These are phyloP conservation scores for Noccaea caerulescens DNA, from an alignment of 345 rosid species.

Conservation along the genomic window DNA sequence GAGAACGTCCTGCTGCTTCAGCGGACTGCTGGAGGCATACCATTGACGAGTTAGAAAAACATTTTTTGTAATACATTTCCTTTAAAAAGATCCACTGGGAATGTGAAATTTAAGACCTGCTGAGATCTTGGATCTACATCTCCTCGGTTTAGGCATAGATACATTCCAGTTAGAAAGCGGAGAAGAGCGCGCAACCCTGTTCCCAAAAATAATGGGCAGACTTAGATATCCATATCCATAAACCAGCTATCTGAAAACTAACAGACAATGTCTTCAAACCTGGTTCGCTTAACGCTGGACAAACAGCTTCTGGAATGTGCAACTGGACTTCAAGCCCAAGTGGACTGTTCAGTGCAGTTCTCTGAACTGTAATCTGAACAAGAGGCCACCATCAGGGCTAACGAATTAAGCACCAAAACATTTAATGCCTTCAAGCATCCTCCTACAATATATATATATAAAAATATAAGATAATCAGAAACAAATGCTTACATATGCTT, in stretches of 20 bases:
- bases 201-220: slow-evolving; percentile 34
- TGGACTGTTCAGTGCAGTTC: slow-evolving; percentile 88
- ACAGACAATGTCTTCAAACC: slow-evolving; percentile 51
- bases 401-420: slow-evolving; percentile 13
- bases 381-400: slow-evolving; percentile 39
- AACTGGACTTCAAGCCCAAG: slow-evolving; percentile 98
- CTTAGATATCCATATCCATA: slow-evolving; percentile 25
- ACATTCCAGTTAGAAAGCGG: slow-evolving; percentile 91
- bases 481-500: slow-evolving; percentile 76
- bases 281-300: slow-evolving; percentile 99
- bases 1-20: slow-evolving; percentile 93
- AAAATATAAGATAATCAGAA: slow-evolving; percentile 32
- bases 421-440: slow-evolving; percentile 21
- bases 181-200: slow-evolving; percentile 97
- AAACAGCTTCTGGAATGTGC: slow-evolving; percentile 92
- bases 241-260: slow-evolving; percentile 28
- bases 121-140: slow-evolving; percentile 87
- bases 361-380: slow-evolving; percentile 88
- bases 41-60: slow-evolving; percentile 39
- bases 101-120: slow-evolving; percentile 57
- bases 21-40: slow-evolving; percentile 60
- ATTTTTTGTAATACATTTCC: not conserved
- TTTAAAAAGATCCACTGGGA: slow-evolving; percentile 5
- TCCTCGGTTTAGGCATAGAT: slow-evolving; percentile 92
- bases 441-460: not conserved